Percentiles rank a stretch among this genome's conserved stretches.
phyloP scores from a whole-genome alignment of 2,329 filamentous ascomycete species.

The Calonectria hongkongensis region DNA sequence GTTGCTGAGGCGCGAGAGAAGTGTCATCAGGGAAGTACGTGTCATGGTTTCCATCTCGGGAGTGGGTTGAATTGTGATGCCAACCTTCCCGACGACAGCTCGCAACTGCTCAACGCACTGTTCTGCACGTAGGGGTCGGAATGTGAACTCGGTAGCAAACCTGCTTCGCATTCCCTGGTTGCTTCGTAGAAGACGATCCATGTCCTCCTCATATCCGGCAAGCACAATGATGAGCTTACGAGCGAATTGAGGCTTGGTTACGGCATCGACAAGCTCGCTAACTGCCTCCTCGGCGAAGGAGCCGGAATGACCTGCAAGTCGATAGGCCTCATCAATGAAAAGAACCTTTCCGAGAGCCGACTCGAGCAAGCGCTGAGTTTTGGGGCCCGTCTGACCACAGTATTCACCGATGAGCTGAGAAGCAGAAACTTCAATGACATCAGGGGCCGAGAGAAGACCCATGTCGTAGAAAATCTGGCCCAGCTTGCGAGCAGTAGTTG shows the following conservation, averaged over 20 bases:
- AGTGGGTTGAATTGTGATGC: constrained; percentile 55
- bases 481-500: constrained; percentile 80
- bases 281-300: constrained; percentile 73
- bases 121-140: constrained; percentile 66
- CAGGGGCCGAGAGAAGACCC: constrained; percentile 76
- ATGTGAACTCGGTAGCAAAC: constrained; percentile 78
- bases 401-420: constrained; percentile 81
- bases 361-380: constrained; percentile 76
- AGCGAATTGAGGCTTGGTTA: constrained; percentile 73
- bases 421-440: constrained; percentile 80
- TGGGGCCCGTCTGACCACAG: constrained; percentile 81
- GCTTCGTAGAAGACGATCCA: constrained; percentile 76
- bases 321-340: constrained; percentile 83
- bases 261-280: constrained; percentile 70
- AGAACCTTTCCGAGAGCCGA: constrained; percentile 79
- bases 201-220: constrained; percentile 80
- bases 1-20: constrained; percentile 64
- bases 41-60: constrained; percentile 50
- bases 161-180: constrained; percentile 79
- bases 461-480: constrained; percentile 85
- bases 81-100: constrained; percentile 56
- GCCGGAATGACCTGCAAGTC: constrained; percentile 71
- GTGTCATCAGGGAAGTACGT: constrained; percentile 54
- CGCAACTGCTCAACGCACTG: constrained; percentile 69
- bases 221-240: constrained; percentile 79